Base-by-base conservation (phyloP, 768 basidiomycete genomes). In the Collybiopsis confluens region DNA sequence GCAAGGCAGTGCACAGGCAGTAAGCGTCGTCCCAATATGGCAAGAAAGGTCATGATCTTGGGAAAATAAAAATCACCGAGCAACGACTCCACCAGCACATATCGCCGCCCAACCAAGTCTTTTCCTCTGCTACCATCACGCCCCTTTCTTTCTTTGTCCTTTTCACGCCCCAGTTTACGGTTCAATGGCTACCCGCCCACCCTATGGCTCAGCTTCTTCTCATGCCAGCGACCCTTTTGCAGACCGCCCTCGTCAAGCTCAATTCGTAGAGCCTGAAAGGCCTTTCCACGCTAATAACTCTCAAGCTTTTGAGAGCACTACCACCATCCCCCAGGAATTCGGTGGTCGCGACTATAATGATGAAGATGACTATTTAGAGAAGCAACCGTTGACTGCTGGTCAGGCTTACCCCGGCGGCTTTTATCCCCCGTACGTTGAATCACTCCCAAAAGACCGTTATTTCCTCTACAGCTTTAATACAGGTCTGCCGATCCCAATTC, bases 281-380 rank as follows among this genome's bases (percentile, higher is more conserved):
- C 72, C 78, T 36, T 79, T 75, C 58, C 69, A 68, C 52, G 66
- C 67, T 45, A 57, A 45, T 24, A 26, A 43, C 18, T 66, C 73
- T 21, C 73, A 72, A 44, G 78, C 83, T 4, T 85, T 78, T 59
- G 80, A 80, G 54, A 88, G 86, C 65, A 73, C 78, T 13, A 65
- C 76, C 18, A 78, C 77, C 33, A 73, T 90, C 6, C 72, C 77
- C 30, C 74, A 77, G 47, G 79, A 83, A 48, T 79, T 80, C 53
- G 74, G 73, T 52, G 74, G 72, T 56, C 74, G 68, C 41, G 62
- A 70, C 49, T 46, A 46, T 20, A 79, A 78, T 55, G 77, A 73
- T 16, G 85, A 89, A 56, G 87, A 90, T 50, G 88, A 91, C 0
- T 82, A 78, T 60, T 64, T 81, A 33, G 90, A 93, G 71, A 91